phyloP scores from a whole-genome alignment of 257 asterid genomes.

The Solanum corneliomulleri region DNA sequence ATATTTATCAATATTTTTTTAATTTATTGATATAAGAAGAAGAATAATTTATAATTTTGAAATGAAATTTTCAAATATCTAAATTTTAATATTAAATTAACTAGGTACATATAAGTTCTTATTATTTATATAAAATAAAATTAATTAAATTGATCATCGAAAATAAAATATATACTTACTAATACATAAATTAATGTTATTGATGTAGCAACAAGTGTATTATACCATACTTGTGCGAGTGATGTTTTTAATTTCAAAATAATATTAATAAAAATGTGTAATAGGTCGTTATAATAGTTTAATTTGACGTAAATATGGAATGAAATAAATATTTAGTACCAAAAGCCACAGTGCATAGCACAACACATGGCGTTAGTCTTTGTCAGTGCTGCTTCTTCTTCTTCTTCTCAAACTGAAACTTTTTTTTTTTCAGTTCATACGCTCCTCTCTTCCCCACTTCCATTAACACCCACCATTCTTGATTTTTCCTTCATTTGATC shows the following conservation, averaged over 20 bases:
- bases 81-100: background rate
- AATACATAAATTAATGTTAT: too few relatives aligned
- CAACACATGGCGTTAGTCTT: slow-evolving; percentile 10
- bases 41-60: background rate
- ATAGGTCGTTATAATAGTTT: too few relatives aligned
- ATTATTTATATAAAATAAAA: too few relatives aligned
- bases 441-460: background rate
- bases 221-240: too few relatives aligned
- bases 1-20: too few relatives aligned
- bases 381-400: background rate
- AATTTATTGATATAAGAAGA: background rate
- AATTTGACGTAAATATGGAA: background rate
- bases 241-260: too few relatives aligned
- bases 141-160: too few relatives aligned
- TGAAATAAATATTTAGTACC: background rate
- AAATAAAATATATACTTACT: too few relatives aligned
- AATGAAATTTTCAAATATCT: background rate
- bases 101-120: too few relatives aligned
- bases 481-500: background rate
- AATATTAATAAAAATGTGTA: too few relatives aligned
- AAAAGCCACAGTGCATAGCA: background rate
- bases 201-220: too few relatives aligned
- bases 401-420: background rate
- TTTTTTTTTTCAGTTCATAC: background rate
- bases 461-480: background rate